Evolutionary conservation across 208 protist genomes (phyloP).

Genomic region (Crithidia fasciculata): DNA sequence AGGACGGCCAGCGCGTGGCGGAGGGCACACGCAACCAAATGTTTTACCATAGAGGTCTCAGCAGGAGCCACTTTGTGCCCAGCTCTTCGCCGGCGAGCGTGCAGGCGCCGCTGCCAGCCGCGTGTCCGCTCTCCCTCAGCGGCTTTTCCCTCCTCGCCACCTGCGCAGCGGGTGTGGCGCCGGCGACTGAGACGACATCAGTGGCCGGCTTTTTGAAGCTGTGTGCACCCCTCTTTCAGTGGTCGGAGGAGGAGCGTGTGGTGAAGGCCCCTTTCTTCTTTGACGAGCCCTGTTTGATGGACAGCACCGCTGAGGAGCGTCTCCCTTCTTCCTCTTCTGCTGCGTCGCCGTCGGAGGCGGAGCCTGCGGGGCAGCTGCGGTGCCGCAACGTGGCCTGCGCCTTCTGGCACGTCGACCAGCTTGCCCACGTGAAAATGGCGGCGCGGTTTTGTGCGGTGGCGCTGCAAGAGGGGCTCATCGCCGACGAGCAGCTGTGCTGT

Average conservation of each 20-base stretch:
- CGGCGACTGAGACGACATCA: not conserved
- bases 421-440: slow-evolving; percentile 45
- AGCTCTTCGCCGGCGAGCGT: not conserved
- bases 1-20: slow-evolving; percentile 20
- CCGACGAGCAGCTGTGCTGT: slow-evolving; percentile 32
- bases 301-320: slow-evolving; percentile 13
- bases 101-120: not conserved
- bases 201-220: slow-evolving; percentile 41
- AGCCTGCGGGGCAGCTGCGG: not conserved
- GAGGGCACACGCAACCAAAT: slow-evolving; percentile 28
- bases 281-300: slow-evolving; percentile 77
- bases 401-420: slow-evolving; percentile 76
- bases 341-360: not conserved
- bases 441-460: slow-evolving; percentile 16
- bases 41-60: slow-evolving; percentile 37
- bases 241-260: slow-evolving; percentile 11
- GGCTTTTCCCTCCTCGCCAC: slow-evolving; percentile 7
- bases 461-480: not conserved
- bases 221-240: slow-evolving; percentile 62
- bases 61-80: slow-evolving; percentile 1
- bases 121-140: slow-evolving; percentile 21
- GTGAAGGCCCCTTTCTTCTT: slow-evolving; percentile 48
- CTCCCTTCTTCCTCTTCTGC: not conserved
- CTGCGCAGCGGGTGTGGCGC: not conserved
- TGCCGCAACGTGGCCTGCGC: slow-evolving; percentile 56